Percentiles rank a stretch among this genome's conserved stretches.
These are phyloP conservation scores for Paraconiothyrium sp. DNA, from an alignment of 2,329 filamentous ascomycete species.

Conservation along the genomic window DNA sequence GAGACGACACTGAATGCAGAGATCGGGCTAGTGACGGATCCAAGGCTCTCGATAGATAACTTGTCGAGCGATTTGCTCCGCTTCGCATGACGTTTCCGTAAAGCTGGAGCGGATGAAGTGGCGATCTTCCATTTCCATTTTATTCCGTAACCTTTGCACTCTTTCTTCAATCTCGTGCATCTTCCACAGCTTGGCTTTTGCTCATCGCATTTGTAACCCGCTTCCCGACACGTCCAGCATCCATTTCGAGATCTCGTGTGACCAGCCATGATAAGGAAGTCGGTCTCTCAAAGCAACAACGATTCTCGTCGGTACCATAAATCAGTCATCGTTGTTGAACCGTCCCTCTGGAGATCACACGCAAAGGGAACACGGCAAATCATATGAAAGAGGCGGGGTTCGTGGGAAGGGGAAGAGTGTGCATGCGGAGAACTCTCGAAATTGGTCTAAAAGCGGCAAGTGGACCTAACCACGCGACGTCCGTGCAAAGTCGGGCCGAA, in stretches of 20 bases:
- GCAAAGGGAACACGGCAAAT: not conserved
- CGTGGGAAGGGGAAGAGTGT: not conserved
- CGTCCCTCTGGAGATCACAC: not conserved
- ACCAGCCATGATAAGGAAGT: slow-evolving; percentile 7
- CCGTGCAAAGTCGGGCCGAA: slow-evolving; percentile 2
- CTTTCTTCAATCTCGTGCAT: slow-evolving; percentile 39
- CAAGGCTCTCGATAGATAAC: slow-evolving; percentile 2
- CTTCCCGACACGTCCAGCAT: slow-evolving; percentile 45
- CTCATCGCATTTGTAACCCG: slow-evolving; percentile 47
- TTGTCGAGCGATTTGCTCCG: slow-evolving; percentile 26
- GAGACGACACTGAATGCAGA: slow-evolving; percentile 29
- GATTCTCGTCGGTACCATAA: not conserved
- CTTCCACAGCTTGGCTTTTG: slow-evolving; percentile 39
- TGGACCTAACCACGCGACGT: slow-evolving; percentile 8
- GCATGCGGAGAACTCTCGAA: slow-evolving; percentile 7
- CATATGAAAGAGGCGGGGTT: not conserved
- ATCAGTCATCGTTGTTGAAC: not conserved
- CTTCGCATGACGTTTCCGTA: slow-evolving; percentile 27
- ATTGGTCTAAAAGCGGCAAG: slow-evolving; percentile 7
- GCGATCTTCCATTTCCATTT: slow-evolving; percentile 39
- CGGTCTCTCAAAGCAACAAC: too few relatives aligned
- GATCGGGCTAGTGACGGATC: slow-evolving; percentile 23
- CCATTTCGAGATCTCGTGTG: slow-evolving; percentile 43
- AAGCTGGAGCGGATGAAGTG: slow-evolving; percentile 18
- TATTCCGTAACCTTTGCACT: slow-evolving; percentile 42